These are phyloP conservation scores for Phytopythium cucurbitacearum DNA, from an alignment of 352 stramenopile genomes.

Conservation along the genomic window DNA sequence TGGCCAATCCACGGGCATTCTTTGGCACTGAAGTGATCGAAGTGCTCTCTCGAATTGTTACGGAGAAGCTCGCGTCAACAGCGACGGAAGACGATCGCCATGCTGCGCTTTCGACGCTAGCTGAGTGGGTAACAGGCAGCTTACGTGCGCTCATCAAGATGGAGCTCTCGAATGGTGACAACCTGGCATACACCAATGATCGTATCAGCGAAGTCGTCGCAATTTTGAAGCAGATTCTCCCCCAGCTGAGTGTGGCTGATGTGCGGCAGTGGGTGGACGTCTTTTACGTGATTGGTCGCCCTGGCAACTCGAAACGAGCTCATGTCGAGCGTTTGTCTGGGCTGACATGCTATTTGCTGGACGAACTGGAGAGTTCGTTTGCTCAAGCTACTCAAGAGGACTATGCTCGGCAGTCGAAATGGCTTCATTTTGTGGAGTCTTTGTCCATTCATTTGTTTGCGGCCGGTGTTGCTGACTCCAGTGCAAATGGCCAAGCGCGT, in stretches of 20 bases:
- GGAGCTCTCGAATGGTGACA: conserved; percentile 2
- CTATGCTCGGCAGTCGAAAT: no score
- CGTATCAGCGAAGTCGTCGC: no score
- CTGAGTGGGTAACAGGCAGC: conserved; percentile 8
- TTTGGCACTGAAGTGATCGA: conserved; percentile 47
- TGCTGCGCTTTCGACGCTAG: background rate
- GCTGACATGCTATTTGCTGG: no score
- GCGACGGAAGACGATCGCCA: background rate
- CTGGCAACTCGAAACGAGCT: background rate
- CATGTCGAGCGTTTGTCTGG: no score
- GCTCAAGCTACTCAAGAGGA: no score
- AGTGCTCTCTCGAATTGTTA: conserved; percentile 42
- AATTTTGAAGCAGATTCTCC: no score
- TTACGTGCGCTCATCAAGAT: conserved; percentile 31
- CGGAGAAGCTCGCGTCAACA: conserved; percentile 15
- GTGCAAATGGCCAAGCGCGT: conserved; percentile 3
- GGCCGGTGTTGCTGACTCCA: conserved; percentile 6
- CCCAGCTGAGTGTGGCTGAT: background rate
- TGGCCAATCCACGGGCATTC: no score
- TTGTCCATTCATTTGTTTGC: background rate
- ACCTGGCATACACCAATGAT: no score
- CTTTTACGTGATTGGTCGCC: background rate
- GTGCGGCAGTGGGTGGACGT: conserved; percentile 1
- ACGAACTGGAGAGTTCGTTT: no score
- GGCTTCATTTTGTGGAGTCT: no score